phyloP scores from a whole-genome alignment of 306 rosid genomes.

The Begonia peltatifolia region DNA sequence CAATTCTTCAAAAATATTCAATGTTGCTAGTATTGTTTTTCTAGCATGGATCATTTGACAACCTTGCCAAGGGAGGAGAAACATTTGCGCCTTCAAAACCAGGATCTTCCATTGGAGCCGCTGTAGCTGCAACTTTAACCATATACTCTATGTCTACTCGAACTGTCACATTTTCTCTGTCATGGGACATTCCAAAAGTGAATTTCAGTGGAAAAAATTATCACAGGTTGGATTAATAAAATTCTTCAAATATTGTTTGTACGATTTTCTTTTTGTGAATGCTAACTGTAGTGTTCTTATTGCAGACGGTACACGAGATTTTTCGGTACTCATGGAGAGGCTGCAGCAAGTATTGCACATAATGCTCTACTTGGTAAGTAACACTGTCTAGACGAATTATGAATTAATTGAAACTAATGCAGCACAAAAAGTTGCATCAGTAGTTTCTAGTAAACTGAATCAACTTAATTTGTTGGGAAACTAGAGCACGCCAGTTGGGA shows the following conservation, averaged over 20 bases:
- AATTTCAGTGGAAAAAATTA: slow-evolving; percentile 41
- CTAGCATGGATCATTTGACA: slow-evolving; percentile 78
- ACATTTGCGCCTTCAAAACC: slow-evolving; percentile 43
- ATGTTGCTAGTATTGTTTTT: background rate
- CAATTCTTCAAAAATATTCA: no score
- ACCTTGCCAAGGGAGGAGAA: slow-evolving; percentile 25
- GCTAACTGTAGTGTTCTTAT: background rate
- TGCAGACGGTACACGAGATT: slow-evolving; percentile 88
- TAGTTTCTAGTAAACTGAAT: background rate
- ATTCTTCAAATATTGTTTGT: no score
- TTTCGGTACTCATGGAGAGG: slow-evolving; percentile 59
- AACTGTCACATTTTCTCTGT: slow-evolving; percentile 71
- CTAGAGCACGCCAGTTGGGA: slow-evolving; percentile 72
- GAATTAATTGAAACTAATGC: no score
- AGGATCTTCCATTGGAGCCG: slow-evolving; percentile 93
- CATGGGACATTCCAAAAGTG: slow-evolving; percentile 91
- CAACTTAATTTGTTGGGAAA: background rate
- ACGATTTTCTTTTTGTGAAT: background rate
- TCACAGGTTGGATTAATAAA: slow-evolving; percentile 41
- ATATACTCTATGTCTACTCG: slow-evolving; percentile 49
- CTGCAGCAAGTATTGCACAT: slow-evolving; percentile 76
- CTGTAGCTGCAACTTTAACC: slow-evolving; percentile 73
- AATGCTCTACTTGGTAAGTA: slow-evolving; percentile 66
- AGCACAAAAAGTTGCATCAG: no score
- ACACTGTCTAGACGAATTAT: no score